Base-by-base conservation (phyloP, 2,329 filamentous ascomycete genomes). In the Phyllosticta citriasiana region DNA sequence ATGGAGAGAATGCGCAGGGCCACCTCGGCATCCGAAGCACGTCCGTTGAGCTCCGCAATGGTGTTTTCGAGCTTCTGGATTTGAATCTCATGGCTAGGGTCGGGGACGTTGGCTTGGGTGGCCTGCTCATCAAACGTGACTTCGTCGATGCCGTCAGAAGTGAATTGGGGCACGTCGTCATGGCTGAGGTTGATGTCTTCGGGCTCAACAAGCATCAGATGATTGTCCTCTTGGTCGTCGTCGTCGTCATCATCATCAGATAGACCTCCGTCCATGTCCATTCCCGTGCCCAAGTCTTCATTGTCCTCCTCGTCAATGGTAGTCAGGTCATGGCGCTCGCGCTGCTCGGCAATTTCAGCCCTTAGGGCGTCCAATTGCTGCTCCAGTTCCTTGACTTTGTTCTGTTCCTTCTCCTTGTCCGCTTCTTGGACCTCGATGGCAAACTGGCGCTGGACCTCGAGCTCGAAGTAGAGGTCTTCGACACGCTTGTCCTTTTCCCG, bases 1-100 rank as follows among this genome's bases (percentile, higher is more conserved):
- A 79, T 73, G 9, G 72, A 69, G 14, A 79, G 66, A 50, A 79
- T 69, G 30, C 76, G 70, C 2, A 80, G 69, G 5, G 72, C 69
- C 4, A 74, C 70, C 63, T 74, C 72, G 4, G 74, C 72, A 19
- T 76, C 70, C 47, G 74, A 73, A 4, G 75, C 70, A 60, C 76
- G 68, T 12, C 68, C 66, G 55, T 67, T 70, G 55, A 78, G 67
- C 8, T 70, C 67, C 35, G 73, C 64, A 57, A 80, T 73, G 59
- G 76, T 74, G 26, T 73, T 68, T 63, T 78, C 72, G 63, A 73
- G 73, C 30, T 65, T 61, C 14, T 67, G 61, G 22, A 73, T 70
- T 61, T 73, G 70, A n/a, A 62, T 62, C 19, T 71, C 66, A 16
- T 62, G 55, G 24, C 58, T 66, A 7, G 63, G 62, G 50, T 67